Base-by-base conservation (phyloP, 2,329 filamentous ascomycete genomes). In the Rugonectria rugulosa region DNA sequence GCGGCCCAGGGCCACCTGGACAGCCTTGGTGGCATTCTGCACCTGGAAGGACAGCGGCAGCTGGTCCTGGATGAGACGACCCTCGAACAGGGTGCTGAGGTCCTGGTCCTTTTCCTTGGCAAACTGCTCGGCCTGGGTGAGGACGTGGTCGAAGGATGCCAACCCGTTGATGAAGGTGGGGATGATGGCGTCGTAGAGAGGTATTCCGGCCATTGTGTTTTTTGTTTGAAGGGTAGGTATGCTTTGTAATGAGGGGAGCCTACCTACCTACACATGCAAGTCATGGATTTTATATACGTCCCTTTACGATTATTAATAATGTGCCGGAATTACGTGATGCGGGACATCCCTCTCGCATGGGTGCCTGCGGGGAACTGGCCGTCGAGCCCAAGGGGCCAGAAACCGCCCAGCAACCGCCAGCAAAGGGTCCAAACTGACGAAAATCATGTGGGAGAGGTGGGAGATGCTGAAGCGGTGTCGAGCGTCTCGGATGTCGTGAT, bases 21-120 rank as follows among this genome's bases (percentile, higher is more conserved):
- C 52, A 2, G 44, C 49, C 42, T 62, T 66, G 27, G 47, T 53
- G 10, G 52, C 45, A 17, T 53, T 63, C 5, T 65, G 63, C 12
- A 66, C 56, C 26, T 65, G 62, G 6, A 66, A 66, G 8, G 55
- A 27, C 14, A 65, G 31, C 8, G 60, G 58, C 1, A 55, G 54
- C 31, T 66, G 60, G 15, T 66, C 63, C 8, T 65, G 58, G 9
- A 66, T 10, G 3, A 66, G 53, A 0, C 52, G 57, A 14, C 62
- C 62, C 23, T 59, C 21, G 3, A 41, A 26, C 1, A 57, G 64
- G 5, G 52, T 47, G 20, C 65, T 48, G 15, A 58, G 52, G 15
- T 64, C 41, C 15, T 62, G 21, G 1, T 48, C 43, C 20, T 65
- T 62, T 20, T 60, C 54, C 41, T 60, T 57, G 36, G 62, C 60